Evolutionary conservation across 345 rosid species (phyloP), one percentile per base, ranked within the genome.

Genomic region (Capsella bursapastoris): DNA sequence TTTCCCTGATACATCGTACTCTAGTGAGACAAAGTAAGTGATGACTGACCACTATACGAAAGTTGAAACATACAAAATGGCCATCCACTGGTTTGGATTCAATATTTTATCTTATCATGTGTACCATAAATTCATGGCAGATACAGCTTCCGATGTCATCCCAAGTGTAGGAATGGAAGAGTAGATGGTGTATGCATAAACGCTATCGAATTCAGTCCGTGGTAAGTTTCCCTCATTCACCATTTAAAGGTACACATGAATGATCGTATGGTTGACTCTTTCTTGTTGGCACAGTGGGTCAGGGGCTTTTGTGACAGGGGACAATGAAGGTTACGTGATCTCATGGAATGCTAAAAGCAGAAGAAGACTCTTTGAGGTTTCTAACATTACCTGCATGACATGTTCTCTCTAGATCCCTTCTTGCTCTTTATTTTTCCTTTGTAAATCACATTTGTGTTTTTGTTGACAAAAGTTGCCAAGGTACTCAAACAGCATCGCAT

Each of bases 81-180:
- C 29, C 4, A 16, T 22, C 22, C 32, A 25, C 15, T 34, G 34
- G 48, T 29, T 64, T 48, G 35, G 25, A 47, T 34, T 49, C 12
- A 12, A 10, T 29, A 0, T 9, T 28, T 8, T 55, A 64, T 29
- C 69, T 60, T 31, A 59, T 12, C 27, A 22, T 49, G 6, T 43
- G 2, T 44, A n/a, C 4, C 43, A 25, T 45, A 32, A 29, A 60
- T 50, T 57, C 10, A 66, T 61, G 68, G 68, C 82, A 90, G 97
- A 63, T 93, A 90, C 70, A 72, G 81, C 44, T 93, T 93, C 70
- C 85, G 97, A 8, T 93, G 98, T 11, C 80, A 76, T 82, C 97
- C 97, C 29, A 91, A 82, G 81, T 81, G 85, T 52, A 86, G 82
- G 71, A 82, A 84, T 50, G 91, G 90, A 80, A 88, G 72, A 70